Evolutionary conservation across 1,284 basidiomycete species (phyloP), one percentile per base, ranked within the genome.

Genomic region (Apiotrichum sp.): DNA sequence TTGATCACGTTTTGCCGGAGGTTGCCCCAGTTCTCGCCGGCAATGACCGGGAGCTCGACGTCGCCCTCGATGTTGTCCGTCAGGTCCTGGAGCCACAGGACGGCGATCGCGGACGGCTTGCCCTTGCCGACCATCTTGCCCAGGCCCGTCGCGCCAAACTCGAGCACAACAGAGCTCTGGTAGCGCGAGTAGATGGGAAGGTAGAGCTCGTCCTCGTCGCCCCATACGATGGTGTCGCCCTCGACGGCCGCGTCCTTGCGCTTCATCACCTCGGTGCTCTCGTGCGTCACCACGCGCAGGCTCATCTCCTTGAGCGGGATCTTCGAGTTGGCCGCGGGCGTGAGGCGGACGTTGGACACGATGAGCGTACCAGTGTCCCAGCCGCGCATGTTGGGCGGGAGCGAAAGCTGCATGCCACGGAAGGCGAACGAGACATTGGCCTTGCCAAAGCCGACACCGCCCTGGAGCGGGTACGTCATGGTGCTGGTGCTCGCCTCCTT

Each of bases 301-400:
- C 79, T 80, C 62, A 80, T 79, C 13, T 78, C 63, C 59, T 75
- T 59, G 31, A 68, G 59, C 39, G 77, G 68, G 56, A 78, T 70
- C 38, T 69, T 64, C 50, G 75, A 68, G 39, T 64, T 56, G 9
- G 73, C 61, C 50, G 78, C 68, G 44, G 65, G 61, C 14, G 66
- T 62, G 52, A 81, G 69, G 4, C 71, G 65, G 50, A 71, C 73
- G 52, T 72, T 61, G 41, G 69, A 63, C 51, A 88, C 73, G 64
- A 85, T 84, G 48, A 88, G 79, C 0, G 86, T 88, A 16, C 84
- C 86, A 5, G 85, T 82, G 42, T 88, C 84, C 85, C 86, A 89
- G 6, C 87, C 87, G 16, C 81, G 77, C 58, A 87, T 74, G 42
- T 80, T 77, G 6, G 73, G 77, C 0, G 87, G 86, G 3, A 89